Percentiles rank a stretch among this genome's conserved stretches.
phyloP scores from a whole-genome alignment of 2,329 filamentous ascomycete genomes.

The Westerdykella ornata region DNA sequence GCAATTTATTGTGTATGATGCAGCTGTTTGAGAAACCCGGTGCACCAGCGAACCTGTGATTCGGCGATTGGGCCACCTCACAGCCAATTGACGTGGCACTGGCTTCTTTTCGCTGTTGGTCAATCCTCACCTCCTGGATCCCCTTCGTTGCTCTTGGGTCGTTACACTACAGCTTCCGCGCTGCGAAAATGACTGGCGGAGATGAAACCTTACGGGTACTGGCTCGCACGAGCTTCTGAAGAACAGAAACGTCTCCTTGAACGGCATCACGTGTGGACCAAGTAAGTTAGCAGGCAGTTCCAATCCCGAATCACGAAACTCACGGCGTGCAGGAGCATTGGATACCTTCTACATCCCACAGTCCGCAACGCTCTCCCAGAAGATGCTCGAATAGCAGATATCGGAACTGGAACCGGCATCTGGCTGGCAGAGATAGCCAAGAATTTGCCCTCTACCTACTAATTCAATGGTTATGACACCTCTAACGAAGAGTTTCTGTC shows the following conservation, averaged over 20 bases:
- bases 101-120: no score
- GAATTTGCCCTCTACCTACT: slow-evolving; percentile 15
- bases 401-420: slow-evolving; percentile 28
- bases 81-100: no score
- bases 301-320: neutral
- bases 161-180: no score
- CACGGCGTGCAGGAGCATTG: slow-evolving; percentile 13
- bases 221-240: slow-evolving; percentile 20
- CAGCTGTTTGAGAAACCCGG: no score
- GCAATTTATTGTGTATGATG: no score
- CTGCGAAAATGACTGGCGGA: no score
- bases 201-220: no score
- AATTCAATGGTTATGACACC: slow-evolving; percentile 27
- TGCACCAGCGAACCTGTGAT: no score
- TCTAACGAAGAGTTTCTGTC: slow-evolving; percentile 19
- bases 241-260: slow-evolving; percentile 24
- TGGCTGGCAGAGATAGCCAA: slow-evolving; percentile 23
- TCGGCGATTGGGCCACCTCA: no score
- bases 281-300: slow-evolving; percentile 9
- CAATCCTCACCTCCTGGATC: no score
- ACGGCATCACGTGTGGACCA: slow-evolving; percentile 24
- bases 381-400: slow-evolving; percentile 24
- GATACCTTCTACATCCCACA: slow-evolving; percentile 23
- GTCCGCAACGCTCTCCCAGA: slow-evolving; percentile 12
- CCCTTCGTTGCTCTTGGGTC: no score